phyloP scores from a whole-genome alignment of 2,329 filamentous ascomycete genomes.

The Podosphaera xanthii region DNA sequence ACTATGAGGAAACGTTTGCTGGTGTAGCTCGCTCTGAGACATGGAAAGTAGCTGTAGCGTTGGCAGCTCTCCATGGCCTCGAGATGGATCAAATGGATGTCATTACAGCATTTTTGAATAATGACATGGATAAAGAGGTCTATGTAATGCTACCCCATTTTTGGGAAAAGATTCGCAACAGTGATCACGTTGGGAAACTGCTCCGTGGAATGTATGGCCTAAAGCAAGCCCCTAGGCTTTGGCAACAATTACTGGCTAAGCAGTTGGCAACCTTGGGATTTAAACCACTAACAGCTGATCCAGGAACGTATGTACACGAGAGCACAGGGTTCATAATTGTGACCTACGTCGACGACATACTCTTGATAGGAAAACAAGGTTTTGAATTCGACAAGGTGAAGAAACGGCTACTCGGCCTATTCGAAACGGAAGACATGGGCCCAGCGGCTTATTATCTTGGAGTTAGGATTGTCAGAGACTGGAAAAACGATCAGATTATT shows the following conservation, averaged over 20 bases:
- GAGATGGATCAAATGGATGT: too few relatives aligned
- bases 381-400: not conserved
- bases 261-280: not conserved
- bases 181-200: too few relatives aligned
- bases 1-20: conserved; percentile 1
- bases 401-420: not conserved
- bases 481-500: not conserved
- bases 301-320: not conserved
- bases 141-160: too few relatives aligned
- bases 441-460: not conserved
- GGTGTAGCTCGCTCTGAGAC: not conserved
- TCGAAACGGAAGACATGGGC: not conserved
- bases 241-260: not conserved
- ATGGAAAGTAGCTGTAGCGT: too few relatives aligned
- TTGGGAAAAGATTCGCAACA: too few relatives aligned
- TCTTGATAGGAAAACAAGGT: conserved; percentile 1
- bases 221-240: not conserved
- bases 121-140: too few relatives aligned
- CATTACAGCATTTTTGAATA: too few relatives aligned
- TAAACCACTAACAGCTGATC: not conserved
- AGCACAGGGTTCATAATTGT: not conserved
- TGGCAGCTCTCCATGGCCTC: too few relatives aligned
- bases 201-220: not conserved
- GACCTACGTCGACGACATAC: not conserved
- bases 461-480: not conserved